A percentile compares a stretch with the other conserved stretches of the same genome.
Conservation (phyloP, 176 grass and related monocot species). For the Urochloa ruziziensis region DNA sequence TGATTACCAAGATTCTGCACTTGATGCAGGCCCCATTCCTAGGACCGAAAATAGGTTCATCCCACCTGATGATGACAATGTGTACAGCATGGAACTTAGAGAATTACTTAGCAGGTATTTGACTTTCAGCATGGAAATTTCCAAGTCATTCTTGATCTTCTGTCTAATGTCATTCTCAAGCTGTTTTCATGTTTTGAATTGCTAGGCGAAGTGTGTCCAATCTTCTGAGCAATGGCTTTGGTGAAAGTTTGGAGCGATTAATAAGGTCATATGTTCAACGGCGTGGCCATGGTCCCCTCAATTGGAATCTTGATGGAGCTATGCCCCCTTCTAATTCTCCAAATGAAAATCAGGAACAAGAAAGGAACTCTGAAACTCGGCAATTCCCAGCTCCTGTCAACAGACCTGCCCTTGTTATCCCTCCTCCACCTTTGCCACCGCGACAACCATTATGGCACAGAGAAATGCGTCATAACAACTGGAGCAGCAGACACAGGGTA, state of each 20-base stretch:
- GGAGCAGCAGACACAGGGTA: constrained; percentile 57
- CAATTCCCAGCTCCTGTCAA: constrained; percentile 44
- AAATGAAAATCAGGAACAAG: constrained; percentile 57
- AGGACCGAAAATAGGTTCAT: constrained; percentile 70
- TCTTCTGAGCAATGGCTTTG: constrained; percentile 94
- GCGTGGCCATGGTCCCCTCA: constrained; percentile 58
- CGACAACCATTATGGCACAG: constrained; percentile 76
- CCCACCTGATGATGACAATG: constrained; percentile 88
- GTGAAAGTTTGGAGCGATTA: constrained; percentile 90
- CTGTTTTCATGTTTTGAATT: constrained; percentile 18
- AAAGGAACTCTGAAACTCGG: constrained; percentile 62
- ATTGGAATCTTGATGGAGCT: constrained; percentile 63
- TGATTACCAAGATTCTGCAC: constrained; percentile 58
- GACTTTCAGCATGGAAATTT: not conserved
- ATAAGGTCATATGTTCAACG: constrained; percentile 90
- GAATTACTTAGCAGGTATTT: constrained; percentile 91
- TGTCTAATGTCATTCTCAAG: constrained; percentile 5
- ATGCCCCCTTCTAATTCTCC: constrained; percentile 42
- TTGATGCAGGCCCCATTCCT: constrained; percentile 53
- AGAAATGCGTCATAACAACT: constrained; percentile 65
- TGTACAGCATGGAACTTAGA: constrained; percentile 95
- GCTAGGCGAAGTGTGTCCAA: constrained; percentile 96
- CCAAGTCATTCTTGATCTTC: constrained; percentile 8
- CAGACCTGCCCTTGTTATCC: constrained; percentile 59
- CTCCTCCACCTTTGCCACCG: constrained; percentile 79